Conservation (phyloP, 2,329 filamentous ascomycete species). For the Aplosporella prunicola region DNA sequence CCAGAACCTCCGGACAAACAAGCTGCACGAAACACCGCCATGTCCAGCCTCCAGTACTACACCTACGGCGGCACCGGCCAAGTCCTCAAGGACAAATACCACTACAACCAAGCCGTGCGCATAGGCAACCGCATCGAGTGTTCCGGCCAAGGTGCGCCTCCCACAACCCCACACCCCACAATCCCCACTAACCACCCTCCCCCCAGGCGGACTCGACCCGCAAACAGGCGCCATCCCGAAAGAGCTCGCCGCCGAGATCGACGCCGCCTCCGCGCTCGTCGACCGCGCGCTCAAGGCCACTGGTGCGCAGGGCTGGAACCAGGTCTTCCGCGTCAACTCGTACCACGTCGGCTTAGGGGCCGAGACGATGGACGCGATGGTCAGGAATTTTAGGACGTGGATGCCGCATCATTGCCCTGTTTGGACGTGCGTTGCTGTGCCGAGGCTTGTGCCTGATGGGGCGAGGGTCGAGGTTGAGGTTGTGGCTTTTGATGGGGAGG, state of each 20-base stretch:
- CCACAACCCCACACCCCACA: too few relatives aligned
- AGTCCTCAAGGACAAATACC: conserved; percentile 21
- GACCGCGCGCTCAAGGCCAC: conserved; percentile 43
- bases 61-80: conserved; percentile 30
- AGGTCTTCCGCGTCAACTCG: conserved; percentile 35
- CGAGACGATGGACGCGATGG: conserved; percentile 15
- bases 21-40: too few relatives aligned
- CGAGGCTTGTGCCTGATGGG: conserved; percentile 25
- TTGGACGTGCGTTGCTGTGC: conserved; percentile 17
- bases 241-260: conserved; percentile 22
- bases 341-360: conserved; percentile 17
- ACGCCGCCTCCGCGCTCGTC: conserved; percentile 47
- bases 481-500: conserved; percentile 12
- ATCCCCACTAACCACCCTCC: background rate
- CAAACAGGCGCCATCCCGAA: conserved; percentile 13
- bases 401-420: conserved; percentile 18
- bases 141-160: conserved; percentile 26
- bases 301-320: conserved; percentile 46
- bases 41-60: too few relatives aligned
- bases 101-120: conserved; percentile 27
- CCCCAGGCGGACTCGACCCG: conserved; percentile 26
- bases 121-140: conserved; percentile 26
- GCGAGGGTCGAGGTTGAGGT: conserved; percentile 27
- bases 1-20: too few relatives aligned
- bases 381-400: conserved; percentile 17